These are phyloP conservation scores for Dendrobium catenatum DNA, from an alignment of 106 monocot species.

Conservation along the genomic window DNA sequence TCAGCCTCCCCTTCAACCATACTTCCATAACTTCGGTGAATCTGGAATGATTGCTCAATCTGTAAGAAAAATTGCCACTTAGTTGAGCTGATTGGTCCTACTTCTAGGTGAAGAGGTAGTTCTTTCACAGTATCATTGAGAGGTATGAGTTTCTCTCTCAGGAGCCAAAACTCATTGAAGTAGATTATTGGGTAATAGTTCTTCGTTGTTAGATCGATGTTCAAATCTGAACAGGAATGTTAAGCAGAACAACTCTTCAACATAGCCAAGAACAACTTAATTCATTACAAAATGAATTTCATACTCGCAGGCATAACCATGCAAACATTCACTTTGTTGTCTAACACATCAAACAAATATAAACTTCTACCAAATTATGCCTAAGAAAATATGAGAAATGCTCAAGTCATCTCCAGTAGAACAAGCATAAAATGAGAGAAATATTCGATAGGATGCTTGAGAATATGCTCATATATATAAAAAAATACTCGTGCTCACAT, in stretches of 20 bases:
- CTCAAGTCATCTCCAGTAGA: neutral
- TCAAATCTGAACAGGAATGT: slow-evolving; percentile 56
- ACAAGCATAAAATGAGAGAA: neutral
- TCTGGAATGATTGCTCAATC: slow-evolving; percentile 92
- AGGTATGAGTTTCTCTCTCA: slow-evolving; percentile 79
- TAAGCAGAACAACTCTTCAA: slow-evolving; percentile 32
- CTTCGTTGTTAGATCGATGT: slow-evolving; percentile 50
- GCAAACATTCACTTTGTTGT: neutral
- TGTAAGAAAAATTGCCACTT: slow-evolving; percentile 94
- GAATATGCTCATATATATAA: too few relatives aligned
- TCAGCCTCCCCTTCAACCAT: slow-evolving; percentile 98
- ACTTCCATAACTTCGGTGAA: slow-evolving; percentile 91
- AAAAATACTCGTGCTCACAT: too few relatives aligned
- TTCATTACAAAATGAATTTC: neutral
- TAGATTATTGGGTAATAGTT: slow-evolving; percentile 81
- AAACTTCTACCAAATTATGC: neutral
- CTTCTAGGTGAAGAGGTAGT: slow-evolving; percentile 64
- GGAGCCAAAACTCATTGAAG: slow-evolving; percentile 96
- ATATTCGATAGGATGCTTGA: neutral
- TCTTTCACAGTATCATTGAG: slow-evolving; percentile 71
- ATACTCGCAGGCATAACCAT: neutral
- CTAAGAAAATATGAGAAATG: neutral
- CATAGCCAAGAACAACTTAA: neutral
- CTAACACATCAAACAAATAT: neutral
- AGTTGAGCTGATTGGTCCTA: slow-evolving; percentile 83